Conservation (phyloP, 345 rosid species). For the Eucalyptus coolabah region DNA sequence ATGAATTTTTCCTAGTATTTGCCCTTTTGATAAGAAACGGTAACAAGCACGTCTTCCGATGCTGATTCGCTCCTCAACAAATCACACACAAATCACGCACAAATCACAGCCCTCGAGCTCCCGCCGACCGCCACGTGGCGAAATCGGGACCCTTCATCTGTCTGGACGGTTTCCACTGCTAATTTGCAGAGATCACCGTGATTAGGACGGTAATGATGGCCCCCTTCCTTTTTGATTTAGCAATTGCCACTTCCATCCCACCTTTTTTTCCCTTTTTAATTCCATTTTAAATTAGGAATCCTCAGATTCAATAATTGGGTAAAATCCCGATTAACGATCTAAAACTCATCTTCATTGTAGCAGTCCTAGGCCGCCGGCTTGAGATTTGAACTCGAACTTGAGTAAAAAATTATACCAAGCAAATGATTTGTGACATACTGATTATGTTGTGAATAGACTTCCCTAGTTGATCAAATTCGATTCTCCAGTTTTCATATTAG, state of each 20-base stretch:
- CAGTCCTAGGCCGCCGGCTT: background rate
- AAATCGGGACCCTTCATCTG: background rate
- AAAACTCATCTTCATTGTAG: rapidly evolving
- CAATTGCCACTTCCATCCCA: background rate
- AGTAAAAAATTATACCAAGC: background rate
- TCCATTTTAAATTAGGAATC: background rate
- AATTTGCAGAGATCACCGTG: background rate
- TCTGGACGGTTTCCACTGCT: background rate
- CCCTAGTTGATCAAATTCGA: background rate
- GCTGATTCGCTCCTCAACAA: background rate
- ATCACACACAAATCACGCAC: background rate
- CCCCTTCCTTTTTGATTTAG: background rate
- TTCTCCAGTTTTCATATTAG: background rate
- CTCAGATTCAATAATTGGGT: background rate
- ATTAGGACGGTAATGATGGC: background rate
- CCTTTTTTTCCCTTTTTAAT: too few species aligned
- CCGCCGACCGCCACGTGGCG: background rate
- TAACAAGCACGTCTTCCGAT: rapidly evolving
- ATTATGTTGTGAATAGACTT: background rate
- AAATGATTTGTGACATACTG: background rate
- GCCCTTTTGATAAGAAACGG: background rate
- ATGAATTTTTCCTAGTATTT: background rate
- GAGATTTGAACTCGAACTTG: rapidly evolving
- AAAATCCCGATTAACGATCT: background rate
- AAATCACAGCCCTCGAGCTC: background rate